Conservation (phyloP, 2,329 filamentous ascomycete genomes). For the Exserohilum rostratum region DNA sequence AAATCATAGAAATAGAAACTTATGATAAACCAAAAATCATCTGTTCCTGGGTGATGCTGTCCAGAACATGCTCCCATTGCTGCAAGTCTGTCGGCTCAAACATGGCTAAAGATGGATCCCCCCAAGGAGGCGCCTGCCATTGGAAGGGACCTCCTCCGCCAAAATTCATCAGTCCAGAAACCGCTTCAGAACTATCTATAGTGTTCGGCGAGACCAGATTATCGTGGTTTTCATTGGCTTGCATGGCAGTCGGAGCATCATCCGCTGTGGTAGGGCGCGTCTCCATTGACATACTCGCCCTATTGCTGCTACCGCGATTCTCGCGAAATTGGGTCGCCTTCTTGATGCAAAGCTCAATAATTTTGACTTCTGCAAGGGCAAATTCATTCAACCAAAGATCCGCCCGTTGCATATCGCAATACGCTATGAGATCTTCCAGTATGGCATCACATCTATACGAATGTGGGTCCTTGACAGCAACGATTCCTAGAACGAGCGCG, state of each 20-base stretch:
- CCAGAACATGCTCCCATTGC: slow-evolving; percentile 25
- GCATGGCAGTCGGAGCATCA: neutral
- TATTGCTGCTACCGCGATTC: neutral
- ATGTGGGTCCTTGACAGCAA: slow-evolving; percentile 46
- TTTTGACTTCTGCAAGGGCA: slow-evolving; percentile 51
- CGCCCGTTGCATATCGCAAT: slow-evolving; percentile 51
- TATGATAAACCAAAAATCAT: slow-evolving; percentile 3
- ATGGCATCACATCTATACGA: slow-evolving; percentile 40
- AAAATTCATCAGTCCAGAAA: slow-evolving; percentile 11
- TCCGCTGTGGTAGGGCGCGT: neutral
- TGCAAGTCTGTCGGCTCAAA: slow-evolving; percentile 21
- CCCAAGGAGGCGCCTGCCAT: slow-evolving; percentile 23
- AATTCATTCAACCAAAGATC: slow-evolving; percentile 53
- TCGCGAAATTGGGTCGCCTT: slow-evolving; percentile 21
- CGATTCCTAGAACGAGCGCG: slow-evolving; percentile 49
- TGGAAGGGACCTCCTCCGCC: slow-evolving; percentile 15
- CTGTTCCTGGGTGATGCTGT: slow-evolving; percentile 24
- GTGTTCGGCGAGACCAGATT: slow-evolving; percentile 11
- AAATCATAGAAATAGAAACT: neutral
- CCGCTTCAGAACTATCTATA: slow-evolving; percentile 3
- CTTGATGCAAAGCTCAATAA: slow-evolving; percentile 52
- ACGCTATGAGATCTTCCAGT: slow-evolving; percentile 49
- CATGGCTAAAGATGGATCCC: slow-evolving; percentile 24
- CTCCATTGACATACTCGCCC: neutral
- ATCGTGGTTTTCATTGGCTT: neutral